Evolutionary conservation across 768 basidiomycete genomes (phyloP).

Genomic region (Termitomyces sp.): DNA sequence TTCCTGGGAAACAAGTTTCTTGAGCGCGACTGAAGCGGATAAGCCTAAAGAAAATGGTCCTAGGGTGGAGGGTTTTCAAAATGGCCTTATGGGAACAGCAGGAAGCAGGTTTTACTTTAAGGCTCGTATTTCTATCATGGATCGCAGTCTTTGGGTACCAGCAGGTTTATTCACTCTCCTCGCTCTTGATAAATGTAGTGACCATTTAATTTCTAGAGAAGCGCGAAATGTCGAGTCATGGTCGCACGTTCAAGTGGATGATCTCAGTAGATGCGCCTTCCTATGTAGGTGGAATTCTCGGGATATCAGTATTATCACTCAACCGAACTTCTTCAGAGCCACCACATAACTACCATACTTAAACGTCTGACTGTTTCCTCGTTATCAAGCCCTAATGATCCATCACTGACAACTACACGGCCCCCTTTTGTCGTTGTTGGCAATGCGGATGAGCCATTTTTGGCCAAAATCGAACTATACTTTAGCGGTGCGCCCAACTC

Average conservation of each 20-base stretch:
- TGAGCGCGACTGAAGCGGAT: not conserved
- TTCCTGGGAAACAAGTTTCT: not conserved
- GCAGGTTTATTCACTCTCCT: slow-evolving; percentile 30
- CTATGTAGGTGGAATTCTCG: slow-evolving; percentile 35
- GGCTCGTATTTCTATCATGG: slow-evolving; percentile 46
- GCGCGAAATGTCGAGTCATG: slow-evolving; percentile 22
- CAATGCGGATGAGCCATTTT: slow-evolving; percentile 39
- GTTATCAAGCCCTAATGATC: slow-evolving; percentile 18
- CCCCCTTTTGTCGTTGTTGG: slow-evolving; percentile 50
- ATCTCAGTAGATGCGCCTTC: slow-evolving; percentile 51
- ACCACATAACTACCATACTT: slow-evolving; percentile 46
- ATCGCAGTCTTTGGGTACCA: slow-evolving; percentile 47
- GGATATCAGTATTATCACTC: not conserved
- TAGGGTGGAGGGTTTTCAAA: not conserved
- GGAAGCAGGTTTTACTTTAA: slow-evolving; percentile 48
- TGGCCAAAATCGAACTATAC: slow-evolving; percentile 45
- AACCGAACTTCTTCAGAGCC: slow-evolving; percentile 26
- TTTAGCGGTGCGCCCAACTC: slow-evolving; percentile 35
- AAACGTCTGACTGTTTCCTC: slow-evolving; percentile 35
- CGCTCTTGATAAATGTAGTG: not conserved
- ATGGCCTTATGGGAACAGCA: not conserved
- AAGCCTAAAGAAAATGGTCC: not conserved
- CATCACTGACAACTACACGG: slow-evolving; percentile 22
- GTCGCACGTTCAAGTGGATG: slow-evolving; percentile 54
- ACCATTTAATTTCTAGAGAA: slow-evolving; percentile 23